Percentiles rank a stretch among this genome's conserved stretches.
Conservation (phyloP, 768 basidiomycete species). For the Hydnum rufescens region DNA sequence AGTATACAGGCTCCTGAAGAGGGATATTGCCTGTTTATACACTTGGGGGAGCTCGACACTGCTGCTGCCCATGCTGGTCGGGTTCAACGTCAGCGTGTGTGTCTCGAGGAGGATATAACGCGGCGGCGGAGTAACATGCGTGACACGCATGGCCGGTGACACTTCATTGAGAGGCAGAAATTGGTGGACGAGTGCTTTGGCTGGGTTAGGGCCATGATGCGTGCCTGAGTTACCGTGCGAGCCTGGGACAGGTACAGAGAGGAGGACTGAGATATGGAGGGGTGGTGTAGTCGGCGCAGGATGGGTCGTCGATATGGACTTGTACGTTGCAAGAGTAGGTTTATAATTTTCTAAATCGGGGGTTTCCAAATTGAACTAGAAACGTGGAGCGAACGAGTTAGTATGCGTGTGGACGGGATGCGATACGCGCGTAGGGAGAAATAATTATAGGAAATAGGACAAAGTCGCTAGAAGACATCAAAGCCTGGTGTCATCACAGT, state of each 20-base stretch:
- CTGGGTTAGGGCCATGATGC: conserved; percentile 23
- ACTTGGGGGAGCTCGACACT: conserved; percentile 45
- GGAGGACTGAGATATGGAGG: conserved; percentile 48
- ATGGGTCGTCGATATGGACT: conserved; percentile 29
- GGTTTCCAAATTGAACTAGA: conserved; percentile 65
- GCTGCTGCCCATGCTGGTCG: conserved; percentile 10
- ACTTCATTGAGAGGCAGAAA: background rate
- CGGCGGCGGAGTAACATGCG: conserved; percentile 49
- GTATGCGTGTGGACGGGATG: too few species aligned
- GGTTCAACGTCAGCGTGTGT: conserved; percentile 11
- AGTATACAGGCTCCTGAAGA: conserved; percentile 60
- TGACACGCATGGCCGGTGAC: conserved; percentile 17
- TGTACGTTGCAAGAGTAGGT: conserved; percentile 40
- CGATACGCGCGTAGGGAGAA: too few species aligned
- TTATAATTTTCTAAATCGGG: conserved; percentile 52
- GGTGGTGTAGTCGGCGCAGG: conserved; percentile 21
- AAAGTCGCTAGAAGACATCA: background rate
- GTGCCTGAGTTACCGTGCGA: background rate
- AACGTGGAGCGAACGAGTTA: too few species aligned
- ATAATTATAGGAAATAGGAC: too few species aligned
- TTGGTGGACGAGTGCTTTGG: conserved; percentile 50
- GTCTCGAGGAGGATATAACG: conserved; percentile 48
- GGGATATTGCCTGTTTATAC: conserved; percentile 69
- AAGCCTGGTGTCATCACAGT: background rate
- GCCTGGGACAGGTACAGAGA: conserved; percentile 45